These are phyloP conservation scores for Rhizopogon vulgaris DNA, from an alignment of 768 basidiomycete species.

Conservation along the genomic window DNA sequence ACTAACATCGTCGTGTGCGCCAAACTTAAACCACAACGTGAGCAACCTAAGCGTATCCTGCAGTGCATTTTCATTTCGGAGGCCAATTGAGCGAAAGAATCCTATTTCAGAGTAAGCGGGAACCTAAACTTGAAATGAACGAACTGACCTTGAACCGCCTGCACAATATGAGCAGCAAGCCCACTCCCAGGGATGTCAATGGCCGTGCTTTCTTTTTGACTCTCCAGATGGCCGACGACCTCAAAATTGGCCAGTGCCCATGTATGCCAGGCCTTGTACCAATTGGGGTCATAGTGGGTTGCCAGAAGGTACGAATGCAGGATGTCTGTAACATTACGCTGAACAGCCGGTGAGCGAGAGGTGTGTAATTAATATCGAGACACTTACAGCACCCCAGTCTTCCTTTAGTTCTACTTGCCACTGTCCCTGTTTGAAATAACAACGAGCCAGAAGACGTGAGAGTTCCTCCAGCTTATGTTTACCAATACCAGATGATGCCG, in stretches of 20 bases:
- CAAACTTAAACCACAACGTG: slow-evolving; percentile 98
- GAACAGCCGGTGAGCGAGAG: slow-evolving; percentile 10
- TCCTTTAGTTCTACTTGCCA: slow-evolving; percentile 84
- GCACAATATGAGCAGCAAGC: slow-evolving; percentile 80
- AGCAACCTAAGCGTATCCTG: slow-evolving; percentile 92
- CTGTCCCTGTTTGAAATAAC: slow-evolving; percentile 93
- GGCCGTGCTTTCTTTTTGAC: slow-evolving; percentile 47
- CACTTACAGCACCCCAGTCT: slow-evolving; percentile 71
- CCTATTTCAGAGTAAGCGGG: slow-evolving; percentile 35
- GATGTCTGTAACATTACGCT: slow-evolving; percentile 80
- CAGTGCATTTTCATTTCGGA: slow-evolving; percentile 84
- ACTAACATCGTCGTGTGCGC: slow-evolving; percentile 83
- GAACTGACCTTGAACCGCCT: slow-evolving; percentile 77
- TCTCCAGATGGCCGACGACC: slow-evolving; percentile 78
- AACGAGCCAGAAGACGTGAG: slow-evolving; percentile 87
- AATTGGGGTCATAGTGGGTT: slow-evolving; percentile 87
- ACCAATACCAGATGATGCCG: slow-evolving; percentile 31
- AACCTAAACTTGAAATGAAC: no score
- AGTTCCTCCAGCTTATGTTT: slow-evolving; percentile 63
- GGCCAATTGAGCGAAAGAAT: slow-evolving; percentile 91
- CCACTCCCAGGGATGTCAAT: slow-evolving; percentile 54
- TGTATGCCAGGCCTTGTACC: slow-evolving; percentile 99
- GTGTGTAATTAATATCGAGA: neutral
- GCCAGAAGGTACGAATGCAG: slow-evolving; percentile 80
- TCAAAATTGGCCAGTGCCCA: slow-evolving; percentile 98